Conservation (phyloP, 2,329 filamentous ascomycete genomes). For the Pseudogymnoascus pannorum region DNA sequence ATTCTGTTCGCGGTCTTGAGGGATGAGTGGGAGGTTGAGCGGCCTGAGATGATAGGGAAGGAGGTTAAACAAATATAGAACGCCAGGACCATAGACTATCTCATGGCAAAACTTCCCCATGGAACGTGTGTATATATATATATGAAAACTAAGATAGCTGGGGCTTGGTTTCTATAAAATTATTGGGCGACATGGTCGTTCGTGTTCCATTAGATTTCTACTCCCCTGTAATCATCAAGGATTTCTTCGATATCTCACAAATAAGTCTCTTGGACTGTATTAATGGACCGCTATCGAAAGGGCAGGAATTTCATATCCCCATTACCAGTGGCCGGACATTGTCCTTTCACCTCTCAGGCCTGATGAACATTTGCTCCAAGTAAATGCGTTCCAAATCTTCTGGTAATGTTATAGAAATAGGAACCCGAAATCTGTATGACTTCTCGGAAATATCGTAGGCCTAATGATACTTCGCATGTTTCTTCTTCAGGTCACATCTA, state of each 20-base stretch:
- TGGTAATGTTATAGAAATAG: too few species aligned
- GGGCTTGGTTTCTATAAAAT: background rate
- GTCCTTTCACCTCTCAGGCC: too few species aligned
- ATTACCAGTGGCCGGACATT: too few species aligned
- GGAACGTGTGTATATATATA: background rate
- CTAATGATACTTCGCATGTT: too few species aligned
- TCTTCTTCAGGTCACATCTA: background rate
- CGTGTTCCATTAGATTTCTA: background rate
- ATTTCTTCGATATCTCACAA: too few species aligned
- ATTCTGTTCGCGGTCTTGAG: constrained; percentile 79
- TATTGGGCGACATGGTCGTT: background rate
- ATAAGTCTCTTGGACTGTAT: too few species aligned
- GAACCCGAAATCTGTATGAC: too few species aligned
- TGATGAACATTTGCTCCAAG: too few species aligned
- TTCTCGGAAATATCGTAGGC: too few species aligned
- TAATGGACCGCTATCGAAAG: too few species aligned
- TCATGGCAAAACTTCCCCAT: background rate
- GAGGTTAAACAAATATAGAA: constrained; percentile 48
- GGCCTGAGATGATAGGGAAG: constrained; percentile 84
- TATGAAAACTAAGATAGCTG: background rate
- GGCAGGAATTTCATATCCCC: too few species aligned
- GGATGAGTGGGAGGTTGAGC: constrained; percentile 89
- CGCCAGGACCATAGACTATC: background rate
- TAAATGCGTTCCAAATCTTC: too few species aligned
- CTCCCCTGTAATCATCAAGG: background rate